Evolutionary conservation across 2,329 filamentous ascomycete species (phyloP), one percentile per base, ranked within the genome.

Genomic region (Simplicillium sp.): DNA sequence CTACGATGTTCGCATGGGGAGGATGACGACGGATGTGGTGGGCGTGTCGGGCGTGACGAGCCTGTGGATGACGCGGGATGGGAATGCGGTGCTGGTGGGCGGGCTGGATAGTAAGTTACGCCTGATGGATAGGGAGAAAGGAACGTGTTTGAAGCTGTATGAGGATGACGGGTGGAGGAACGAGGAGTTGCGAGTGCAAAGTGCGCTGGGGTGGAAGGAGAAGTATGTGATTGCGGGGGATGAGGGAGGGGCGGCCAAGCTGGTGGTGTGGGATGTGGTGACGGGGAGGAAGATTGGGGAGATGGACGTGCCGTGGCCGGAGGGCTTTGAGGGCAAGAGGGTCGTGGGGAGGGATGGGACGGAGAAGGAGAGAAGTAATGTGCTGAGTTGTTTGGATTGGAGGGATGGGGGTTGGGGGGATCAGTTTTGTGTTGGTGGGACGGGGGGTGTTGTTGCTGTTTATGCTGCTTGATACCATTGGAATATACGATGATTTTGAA

Each of bases 1-100:
- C 44, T 96, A 97, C 63, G 90, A 97, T 64, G 64, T 94, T 33
- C 73, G 87, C 41, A 84, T 77, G 70, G 89, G 89, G 1, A 70
- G 68, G 39, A 71, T 80, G 37, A 75, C 77, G 4, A 77, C 76
- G 2, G 87, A 94, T 62, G 77, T 87, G 1, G 65, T 92, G 39
- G 76, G 77, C 40, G 72, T 67, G 2, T 70, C 69, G 44, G 20
- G 20, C 20, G 84, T 95, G n/a, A 94, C 87, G 7, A 88, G 82
- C 58, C 58, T 96, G 42, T 66, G 66, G 34, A 65, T 85, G 38
- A 84, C 84, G 2, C 73, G 73, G 39, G 86, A 90, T 52, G 86
- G 80, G 1, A 82, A 82, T 49, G 81, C 84, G 1, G 57, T 90
- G 47, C 65, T 97, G 25, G 82, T 87, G 3, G 81, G 82, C 12